phyloP scores from a whole-genome alignment of 345 rosid species.

The Tarenaya hassleriana region DNA sequence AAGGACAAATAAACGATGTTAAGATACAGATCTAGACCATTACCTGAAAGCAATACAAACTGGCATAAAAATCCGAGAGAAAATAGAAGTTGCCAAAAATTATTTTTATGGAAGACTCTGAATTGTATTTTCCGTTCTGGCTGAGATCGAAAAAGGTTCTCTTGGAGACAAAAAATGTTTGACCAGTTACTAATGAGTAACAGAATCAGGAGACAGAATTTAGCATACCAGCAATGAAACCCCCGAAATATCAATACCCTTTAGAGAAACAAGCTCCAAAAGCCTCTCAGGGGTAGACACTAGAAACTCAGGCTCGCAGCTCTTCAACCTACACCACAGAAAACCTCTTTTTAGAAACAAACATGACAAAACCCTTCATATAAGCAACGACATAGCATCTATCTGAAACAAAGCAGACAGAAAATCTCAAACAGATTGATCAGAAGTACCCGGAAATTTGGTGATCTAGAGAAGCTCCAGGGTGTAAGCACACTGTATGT shows the following conservation, averaged over 20 bases:
- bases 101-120: too few relatives aligned
- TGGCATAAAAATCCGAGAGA: not conserved
- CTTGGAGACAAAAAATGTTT: not conserved
- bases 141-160: not conserved
- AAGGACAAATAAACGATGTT: too few relatives aligned
- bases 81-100: too few relatives aligned
- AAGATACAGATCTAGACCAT: slow-evolving; percentile 1
- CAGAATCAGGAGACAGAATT: not conserved
- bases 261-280: slow-evolving; percentile 61
- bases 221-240: slow-evolving; percentile 69
- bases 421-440: not conserved
- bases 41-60: not conserved
- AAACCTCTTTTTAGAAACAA: slow-evolving; percentile 15
- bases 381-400: slow-evolving; percentile 2
- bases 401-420: not conserved
- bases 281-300: slow-evolving; percentile 87
- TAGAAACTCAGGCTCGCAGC: slow-evolving; percentile 86
- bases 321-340: slow-evolving; percentile 47
- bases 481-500: slow-evolving; percentile 82
- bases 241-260: slow-evolving; percentile 63
- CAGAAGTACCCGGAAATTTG: slow-evolving; percentile 68
- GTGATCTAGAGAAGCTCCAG: slow-evolving; percentile 63
- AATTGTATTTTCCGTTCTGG: too few relatives aligned
- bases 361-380: not conserved
- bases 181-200: too few relatives aligned